Evolutionary conservation across 306 rosid species (phyloP).

Genomic region (Quercus dentata): DNA sequence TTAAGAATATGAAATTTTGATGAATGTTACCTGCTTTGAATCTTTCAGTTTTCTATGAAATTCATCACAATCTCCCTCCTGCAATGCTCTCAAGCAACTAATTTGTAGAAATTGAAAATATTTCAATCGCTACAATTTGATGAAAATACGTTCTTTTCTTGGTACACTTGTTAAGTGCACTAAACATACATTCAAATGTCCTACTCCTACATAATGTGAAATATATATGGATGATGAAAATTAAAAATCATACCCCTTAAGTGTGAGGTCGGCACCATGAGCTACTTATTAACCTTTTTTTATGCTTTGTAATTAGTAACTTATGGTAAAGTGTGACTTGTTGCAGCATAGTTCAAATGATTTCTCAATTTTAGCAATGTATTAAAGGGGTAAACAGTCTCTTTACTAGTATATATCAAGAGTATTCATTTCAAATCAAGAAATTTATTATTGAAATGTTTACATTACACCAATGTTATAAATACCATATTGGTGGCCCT

Average conservation of each 20-base stretch:
- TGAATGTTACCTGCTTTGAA: conserved; percentile 44
- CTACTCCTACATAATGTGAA: neutral
- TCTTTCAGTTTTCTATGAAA: conserved; percentile 57
- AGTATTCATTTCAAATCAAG: neutral
- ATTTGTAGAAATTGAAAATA: neutral
- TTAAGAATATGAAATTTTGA: too few species aligned
- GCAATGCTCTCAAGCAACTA: conserved; percentile 88
- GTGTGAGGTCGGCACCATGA: neutral
- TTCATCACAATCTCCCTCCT: conserved; percentile 67
- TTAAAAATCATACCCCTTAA: neutral
- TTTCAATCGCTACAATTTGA: neutral
- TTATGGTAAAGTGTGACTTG: too few species aligned
- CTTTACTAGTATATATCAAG: neutral
- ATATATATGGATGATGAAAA: neutral
- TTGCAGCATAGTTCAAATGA: too few species aligned
- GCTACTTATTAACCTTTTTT: neutral
- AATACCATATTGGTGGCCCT: too few species aligned
- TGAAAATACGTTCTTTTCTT: neutral
- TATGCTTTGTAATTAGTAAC: neutral
- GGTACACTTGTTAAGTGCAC: neutral
- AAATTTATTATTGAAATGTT: neutral
- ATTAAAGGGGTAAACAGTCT: neutral
- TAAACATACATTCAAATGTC: neutral
- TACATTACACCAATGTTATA: neutral
- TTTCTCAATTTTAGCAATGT: neutral